A percentile compares a stretch with the other conserved stretches of the same genome.
phyloP scores from a whole-genome alignment of 2,329 filamentous ascomycete species.

The Chrysoporthe cubensis region DNA sequence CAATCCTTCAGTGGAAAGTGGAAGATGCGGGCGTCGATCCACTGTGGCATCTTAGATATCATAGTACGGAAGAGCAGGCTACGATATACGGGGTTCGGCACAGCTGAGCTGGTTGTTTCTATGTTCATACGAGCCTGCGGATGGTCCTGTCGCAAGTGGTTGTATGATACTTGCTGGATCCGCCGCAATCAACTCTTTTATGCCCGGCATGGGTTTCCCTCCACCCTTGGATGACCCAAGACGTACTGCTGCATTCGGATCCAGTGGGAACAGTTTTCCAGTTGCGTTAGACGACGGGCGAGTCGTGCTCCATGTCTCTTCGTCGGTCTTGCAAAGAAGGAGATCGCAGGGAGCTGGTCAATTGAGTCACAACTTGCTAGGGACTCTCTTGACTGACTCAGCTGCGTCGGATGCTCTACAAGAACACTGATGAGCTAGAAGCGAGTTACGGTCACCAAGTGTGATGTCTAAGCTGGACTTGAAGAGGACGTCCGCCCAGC shows the following conservation, averaged over 20 bases:
- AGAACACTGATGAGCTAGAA: not conserved
- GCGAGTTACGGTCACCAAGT: too few relatives aligned
- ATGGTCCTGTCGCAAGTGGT: not conserved
- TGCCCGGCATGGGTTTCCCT: not conserved
- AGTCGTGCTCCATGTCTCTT: not conserved
- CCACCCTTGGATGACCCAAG: not conserved
- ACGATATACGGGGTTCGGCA: not conserved
- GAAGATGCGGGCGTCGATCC: not conserved
- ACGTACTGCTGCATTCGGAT: not conserved
- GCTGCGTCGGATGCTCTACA: not conserved
- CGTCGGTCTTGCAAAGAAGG: not conserved
- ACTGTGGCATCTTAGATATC: not conserved
- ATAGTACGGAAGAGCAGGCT: not conserved
- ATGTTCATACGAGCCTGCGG: not conserved
- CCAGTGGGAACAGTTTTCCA: not conserved
- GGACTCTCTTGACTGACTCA: not conserved
- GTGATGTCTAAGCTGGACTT: too few relatives aligned
- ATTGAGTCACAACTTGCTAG: not conserved
- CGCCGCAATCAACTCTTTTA: not conserved
- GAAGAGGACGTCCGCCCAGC: too few relatives aligned
- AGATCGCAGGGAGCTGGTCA: not conserved
- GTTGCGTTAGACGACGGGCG: not conserved
- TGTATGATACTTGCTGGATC: not conserved
- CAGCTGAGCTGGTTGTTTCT: not conserved
- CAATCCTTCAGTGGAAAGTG: not conserved